phyloP scores from a whole-genome alignment of 2,329 filamentous ascomycete genomes.

The Juglanconis sp. region DNA sequence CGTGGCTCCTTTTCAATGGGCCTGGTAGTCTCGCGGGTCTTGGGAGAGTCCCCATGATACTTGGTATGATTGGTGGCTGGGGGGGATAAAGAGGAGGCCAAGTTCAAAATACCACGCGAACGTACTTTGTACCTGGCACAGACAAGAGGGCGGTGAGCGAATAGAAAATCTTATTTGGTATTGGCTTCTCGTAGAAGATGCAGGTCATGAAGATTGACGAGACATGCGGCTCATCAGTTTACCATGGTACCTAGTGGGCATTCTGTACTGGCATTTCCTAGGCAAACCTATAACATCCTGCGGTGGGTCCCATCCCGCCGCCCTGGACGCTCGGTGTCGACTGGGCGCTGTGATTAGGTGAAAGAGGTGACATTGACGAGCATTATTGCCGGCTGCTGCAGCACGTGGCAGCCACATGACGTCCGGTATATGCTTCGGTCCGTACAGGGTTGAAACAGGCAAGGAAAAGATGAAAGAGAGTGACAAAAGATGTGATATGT shows the following conservation, averaged over 20 bases:
- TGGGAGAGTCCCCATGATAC: conserved; percentile 11
- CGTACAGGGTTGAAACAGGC: conserved; percentile 11
- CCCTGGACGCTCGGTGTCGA: neutral
- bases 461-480: conserved; percentile 1
- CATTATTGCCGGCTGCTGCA: conserved; percentile 6
- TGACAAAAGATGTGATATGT: conserved; percentile 17
- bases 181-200: conserved; percentile 4
- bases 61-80: conserved; percentile 8
- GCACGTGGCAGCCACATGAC: conserved; percentile 16
- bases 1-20: conserved; percentile 33
- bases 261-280: neutral
- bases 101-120: conserved; percentile 6
- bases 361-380: neutral
- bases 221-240: conserved; percentile 5
- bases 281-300: neutral
- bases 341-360: neutral
- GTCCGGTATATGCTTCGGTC: conserved; percentile 6
- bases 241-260: neutral
- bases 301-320: conserved; percentile 11
- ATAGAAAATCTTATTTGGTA: conserved; percentile 15
- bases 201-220: conserved; percentile 15
- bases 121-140: neutral
- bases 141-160: conserved; percentile 7
- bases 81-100: conserved; percentile 9
- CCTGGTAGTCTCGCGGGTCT: conserved; percentile 12